Evolutionary conservation across 176 grass and related monocot species (phyloP).

Genomic region (maize (Zea mays)): Zm-B73-REFERENCE-NAM-5.0 NC_050100.1:7579001-7579500

Average conservation of each 20-base stretch:
- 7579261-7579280: slow-evolving; percentile 28
- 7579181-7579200: background rate
- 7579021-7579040: no score
- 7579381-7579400: slow-evolving; percentile 43
- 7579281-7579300: slow-evolving; percentile 38
- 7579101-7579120: no score
- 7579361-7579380: slow-evolving; percentile 30
- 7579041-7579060: no score
- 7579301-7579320: slow-evolving; percentile 31
- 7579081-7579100: no score
- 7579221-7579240: background rate
- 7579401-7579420: slow-evolving; percentile 23
- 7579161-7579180: background rate
- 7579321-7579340: slow-evolving; percentile 21
- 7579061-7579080: no score
- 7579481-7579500: slow-evolving; percentile 32
- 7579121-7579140: no score
- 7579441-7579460: slow-evolving; percentile 38
- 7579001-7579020: no score
- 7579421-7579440: slow-evolving; percentile 49
- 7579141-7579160: background rate
- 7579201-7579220: background rate
- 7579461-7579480: slow-evolving; percentile 27
- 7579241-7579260: background rate
- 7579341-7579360: slow-evolving; percentile 7